Conservation (phyloP, 768 basidiomycete species). For the Pleurotus platypus region DNA sequence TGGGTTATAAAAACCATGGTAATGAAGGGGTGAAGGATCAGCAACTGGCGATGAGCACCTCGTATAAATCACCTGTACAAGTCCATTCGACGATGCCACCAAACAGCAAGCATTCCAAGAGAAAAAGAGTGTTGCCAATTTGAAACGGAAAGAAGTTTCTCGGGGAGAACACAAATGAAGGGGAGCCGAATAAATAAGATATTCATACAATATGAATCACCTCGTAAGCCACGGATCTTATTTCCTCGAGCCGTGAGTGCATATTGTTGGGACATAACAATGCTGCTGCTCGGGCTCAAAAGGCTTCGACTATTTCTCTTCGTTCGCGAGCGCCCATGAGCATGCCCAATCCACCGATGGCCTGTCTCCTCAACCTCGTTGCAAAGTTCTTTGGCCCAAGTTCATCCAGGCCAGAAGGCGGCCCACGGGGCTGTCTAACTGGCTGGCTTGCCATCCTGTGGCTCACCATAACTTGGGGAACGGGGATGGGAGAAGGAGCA, state of each 20-base stretch:
- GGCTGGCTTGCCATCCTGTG: slow-evolving; percentile 69
- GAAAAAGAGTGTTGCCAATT: slow-evolving; percentile 17
- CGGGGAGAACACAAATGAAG: slow-evolving; percentile 7
- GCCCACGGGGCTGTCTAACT: slow-evolving; percentile 83
- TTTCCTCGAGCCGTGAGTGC: slow-evolving; percentile 10
- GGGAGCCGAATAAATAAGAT: slow-evolving; percentile 1
- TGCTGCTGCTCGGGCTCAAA: slow-evolving; percentile 30
- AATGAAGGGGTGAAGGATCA: slow-evolving; percentile 8
- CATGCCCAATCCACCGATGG: slow-evolving; percentile 75
- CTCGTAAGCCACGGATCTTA: neutral
- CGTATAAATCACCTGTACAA: neutral
- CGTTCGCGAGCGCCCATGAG: slow-evolving; percentile 82
- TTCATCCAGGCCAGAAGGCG: slow-evolving; percentile 83
- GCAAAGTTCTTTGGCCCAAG: slow-evolving; percentile 89
- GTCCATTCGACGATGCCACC: neutral
- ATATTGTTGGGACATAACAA: slow-evolving; percentile 2
- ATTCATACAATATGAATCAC: neutral
- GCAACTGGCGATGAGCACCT: slow-evolving; percentile 8
- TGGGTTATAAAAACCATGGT: neutral
- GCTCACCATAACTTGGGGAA: slow-evolving; percentile 35
- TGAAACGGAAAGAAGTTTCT: slow-evolving; percentile 8
- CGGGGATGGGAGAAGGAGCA: slow-evolving; percentile 35
- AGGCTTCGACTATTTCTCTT: slow-evolving; percentile 70
- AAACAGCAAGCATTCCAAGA: slow-evolving; percentile 2
- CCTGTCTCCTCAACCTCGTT: slow-evolving; percentile 78